These are phyloP conservation scores for Ganoderma sinense DNA, from an alignment of 1,284 basidiomycete species.

Conservation along the genomic window DNA sequence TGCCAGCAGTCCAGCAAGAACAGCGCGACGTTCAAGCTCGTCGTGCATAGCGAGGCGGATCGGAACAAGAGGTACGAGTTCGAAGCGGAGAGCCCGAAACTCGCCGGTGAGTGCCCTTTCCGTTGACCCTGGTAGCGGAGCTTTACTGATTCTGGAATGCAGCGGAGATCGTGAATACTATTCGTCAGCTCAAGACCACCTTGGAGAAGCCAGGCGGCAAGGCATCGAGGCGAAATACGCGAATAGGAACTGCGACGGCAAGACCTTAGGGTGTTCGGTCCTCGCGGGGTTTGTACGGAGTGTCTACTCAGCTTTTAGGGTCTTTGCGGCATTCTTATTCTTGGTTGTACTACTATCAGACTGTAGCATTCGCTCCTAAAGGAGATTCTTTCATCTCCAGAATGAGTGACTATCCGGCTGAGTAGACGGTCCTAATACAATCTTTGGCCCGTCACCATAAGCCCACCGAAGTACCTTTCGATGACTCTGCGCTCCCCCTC, in stretches of 20 bases:
- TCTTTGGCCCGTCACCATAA: background rate
- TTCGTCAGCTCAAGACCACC: conserved; percentile 64
- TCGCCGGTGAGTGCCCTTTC: conserved; percentile 68
- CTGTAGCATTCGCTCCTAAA: background rate
- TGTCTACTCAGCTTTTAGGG: background rate
- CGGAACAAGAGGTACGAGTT: conserved; percentile 96
- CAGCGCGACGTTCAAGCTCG: conserved; percentile 86
- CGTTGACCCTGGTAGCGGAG: background rate
- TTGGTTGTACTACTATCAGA: conserved; percentile 7
- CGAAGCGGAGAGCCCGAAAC: conserved; percentile 88
- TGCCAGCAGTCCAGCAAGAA: conserved; percentile 88
- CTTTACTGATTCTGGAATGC: conserved; percentile 1
- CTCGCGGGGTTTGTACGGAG: background rate
- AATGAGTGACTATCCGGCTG: too few relatives aligned
- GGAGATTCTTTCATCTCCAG: conserved; percentile 13
- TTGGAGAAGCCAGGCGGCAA: conserved; percentile 49
- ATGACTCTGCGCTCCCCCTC: background rate
- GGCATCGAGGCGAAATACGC: conserved; percentile 51
- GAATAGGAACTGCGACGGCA: conserved; percentile 22
- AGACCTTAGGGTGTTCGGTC: conserved; percentile 24
- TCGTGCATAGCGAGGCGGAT: conserved; percentile 70
- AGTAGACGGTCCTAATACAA: background rate
- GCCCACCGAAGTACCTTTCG: too few relatives aligned
- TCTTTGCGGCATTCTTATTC: background rate
- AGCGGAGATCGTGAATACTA: conserved; percentile 78